phyloP scores from a whole-genome alignment of 1,139 yeast genomes.

The Debaryomyces subglobosus region DNA sequence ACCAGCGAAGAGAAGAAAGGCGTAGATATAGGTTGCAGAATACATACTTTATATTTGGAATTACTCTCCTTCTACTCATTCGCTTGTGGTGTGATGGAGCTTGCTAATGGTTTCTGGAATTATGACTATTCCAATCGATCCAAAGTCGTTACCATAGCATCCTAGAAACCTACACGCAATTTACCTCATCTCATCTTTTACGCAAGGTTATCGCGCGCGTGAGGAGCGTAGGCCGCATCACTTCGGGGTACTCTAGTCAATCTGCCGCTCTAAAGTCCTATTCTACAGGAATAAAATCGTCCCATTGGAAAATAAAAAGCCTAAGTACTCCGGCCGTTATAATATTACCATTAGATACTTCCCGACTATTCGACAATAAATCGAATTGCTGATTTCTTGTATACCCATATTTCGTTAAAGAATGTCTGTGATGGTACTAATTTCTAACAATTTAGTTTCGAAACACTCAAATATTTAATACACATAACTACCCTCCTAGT shows the following conservation, averaged over 20 bases:
- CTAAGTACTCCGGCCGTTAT: not conserved
- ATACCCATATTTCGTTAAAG: not conserved
- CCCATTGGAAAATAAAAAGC: not conserved
- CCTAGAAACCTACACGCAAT: not conserved
- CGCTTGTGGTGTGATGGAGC: not conserved
- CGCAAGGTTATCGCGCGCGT: not conserved
- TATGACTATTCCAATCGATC: not conserved
- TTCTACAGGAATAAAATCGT: not conserved
- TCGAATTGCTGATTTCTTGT: not conserved
- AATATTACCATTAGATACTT: not conserved
- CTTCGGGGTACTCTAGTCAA: not conserved
- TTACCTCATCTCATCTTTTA: not conserved
- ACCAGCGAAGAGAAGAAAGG: not conserved
- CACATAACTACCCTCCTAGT: no score
- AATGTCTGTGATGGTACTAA: not conserved
- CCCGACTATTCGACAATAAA: not conserved
- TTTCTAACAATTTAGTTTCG: not conserved
- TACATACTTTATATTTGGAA: not conserved
- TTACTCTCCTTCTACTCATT: not conserved
- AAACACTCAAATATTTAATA: no score
- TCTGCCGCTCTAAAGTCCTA: not conserved
- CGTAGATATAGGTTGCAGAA: not conserved
- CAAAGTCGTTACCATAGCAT: not conserved
- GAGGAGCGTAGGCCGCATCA: not conserved
- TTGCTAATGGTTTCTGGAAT: not conserved